phyloP scores from a whole-genome alignment of 768 basidiomycete species.

The Chalciporus piperatus region DNA sequence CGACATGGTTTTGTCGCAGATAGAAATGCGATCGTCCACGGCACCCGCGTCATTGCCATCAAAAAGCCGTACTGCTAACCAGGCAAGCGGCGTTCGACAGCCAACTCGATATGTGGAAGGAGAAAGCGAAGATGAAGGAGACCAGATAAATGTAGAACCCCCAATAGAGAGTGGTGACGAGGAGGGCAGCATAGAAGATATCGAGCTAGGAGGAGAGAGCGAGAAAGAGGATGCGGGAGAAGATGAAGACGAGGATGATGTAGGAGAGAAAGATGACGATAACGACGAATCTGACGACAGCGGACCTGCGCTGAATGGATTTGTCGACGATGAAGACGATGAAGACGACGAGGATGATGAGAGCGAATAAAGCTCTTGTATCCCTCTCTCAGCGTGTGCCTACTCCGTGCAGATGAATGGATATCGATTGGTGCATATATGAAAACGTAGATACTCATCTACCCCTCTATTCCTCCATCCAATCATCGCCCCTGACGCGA shows the following conservation, averaged over 20 bases:
- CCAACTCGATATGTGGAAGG: conserved; percentile 71
- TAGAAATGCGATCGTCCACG: conserved; percentile 80
- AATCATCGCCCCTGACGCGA: conserved; percentile 61
- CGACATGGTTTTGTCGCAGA: conserved; percentile 92
- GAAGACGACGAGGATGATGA: conserved; percentile 47
- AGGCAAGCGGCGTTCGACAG: conserved; percentile 37
- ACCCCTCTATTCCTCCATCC: conserved; percentile 56
- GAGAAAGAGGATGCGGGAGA: conserved; percentile 43
- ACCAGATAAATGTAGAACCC: conserved; percentile 56
- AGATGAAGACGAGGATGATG: conserved; percentile 41
- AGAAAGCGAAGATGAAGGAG: conserved; percentile 68
- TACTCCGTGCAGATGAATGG: background rate
- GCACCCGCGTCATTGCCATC: conserved; percentile 55
- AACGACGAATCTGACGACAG: conserved; percentile 39
- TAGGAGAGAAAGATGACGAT: conserved; percentile 44
- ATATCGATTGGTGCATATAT: background rate
- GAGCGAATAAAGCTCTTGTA: conserved; percentile 38
- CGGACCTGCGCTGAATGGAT: conserved; percentile 43
- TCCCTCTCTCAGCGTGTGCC: background rate
- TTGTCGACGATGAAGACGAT: conserved; percentile 64
- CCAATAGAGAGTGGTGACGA: conserved; percentile 64
- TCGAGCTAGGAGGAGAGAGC: conserved; percentile 68
- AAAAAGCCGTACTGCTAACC: conserved; percentile 36
- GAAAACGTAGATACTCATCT: conserved; percentile 3
- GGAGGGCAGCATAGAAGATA: conserved; percentile 74